A percentile compares a stretch with the other conserved stretches of the same genome.
Conservation (phyloP, 768 basidiomycete species). For the Boletus reticulatus region DNA sequence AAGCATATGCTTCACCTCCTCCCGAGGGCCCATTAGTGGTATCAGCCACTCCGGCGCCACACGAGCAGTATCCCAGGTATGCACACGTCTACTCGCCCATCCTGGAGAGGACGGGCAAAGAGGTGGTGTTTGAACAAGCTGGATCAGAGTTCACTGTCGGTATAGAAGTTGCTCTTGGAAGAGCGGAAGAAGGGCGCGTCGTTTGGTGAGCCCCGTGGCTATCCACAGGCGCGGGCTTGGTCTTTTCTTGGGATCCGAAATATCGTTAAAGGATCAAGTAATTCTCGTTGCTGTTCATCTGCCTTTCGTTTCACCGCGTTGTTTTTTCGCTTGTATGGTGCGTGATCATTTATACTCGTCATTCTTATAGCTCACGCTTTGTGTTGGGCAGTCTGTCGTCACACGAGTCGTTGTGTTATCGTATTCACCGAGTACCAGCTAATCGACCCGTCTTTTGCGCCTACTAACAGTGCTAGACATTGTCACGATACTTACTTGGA, state of each 20-base stretch:
- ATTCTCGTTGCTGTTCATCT: slow-evolving; percentile 19
- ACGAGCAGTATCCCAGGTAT: slow-evolving; percentile 28
- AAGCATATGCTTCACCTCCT: slow-evolving; percentile 29
- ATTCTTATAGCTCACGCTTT: not conserved
- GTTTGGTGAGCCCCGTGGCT: slow-evolving; percentile 24
- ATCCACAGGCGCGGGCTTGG: not conserved
- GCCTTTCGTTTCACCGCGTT: slow-evolving; percentile 1
- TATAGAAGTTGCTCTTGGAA: slow-evolving; percentile 31
- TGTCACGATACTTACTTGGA: slow-evolving; percentile 9
- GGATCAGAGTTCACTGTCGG: slow-evolving; percentile 29
- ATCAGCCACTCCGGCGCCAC: slow-evolving; percentile 11
- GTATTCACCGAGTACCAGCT: slow-evolving; percentile 2
- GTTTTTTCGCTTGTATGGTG: slow-evolving; percentile 4
- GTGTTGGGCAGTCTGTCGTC: not conserved
- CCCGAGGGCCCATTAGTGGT: slow-evolving; percentile 27
- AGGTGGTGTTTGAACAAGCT: slow-evolving; percentile 25
- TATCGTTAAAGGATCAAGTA: slow-evolving; percentile 7
- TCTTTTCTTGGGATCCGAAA: not conserved
- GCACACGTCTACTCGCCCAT: slow-evolving; percentile 25
- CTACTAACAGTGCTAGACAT: slow-evolving; percentile 6
- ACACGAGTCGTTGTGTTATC: not conserved
- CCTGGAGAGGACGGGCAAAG: slow-evolving; percentile 15
- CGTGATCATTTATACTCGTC: not conserved
- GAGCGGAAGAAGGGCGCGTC: slow-evolving; percentile 32
- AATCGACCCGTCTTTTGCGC: slow-evolving; percentile 7